Base-by-base conservation (phyloP, 352 stramenopile genomes). In the Globisporangium spiculum region DNA sequence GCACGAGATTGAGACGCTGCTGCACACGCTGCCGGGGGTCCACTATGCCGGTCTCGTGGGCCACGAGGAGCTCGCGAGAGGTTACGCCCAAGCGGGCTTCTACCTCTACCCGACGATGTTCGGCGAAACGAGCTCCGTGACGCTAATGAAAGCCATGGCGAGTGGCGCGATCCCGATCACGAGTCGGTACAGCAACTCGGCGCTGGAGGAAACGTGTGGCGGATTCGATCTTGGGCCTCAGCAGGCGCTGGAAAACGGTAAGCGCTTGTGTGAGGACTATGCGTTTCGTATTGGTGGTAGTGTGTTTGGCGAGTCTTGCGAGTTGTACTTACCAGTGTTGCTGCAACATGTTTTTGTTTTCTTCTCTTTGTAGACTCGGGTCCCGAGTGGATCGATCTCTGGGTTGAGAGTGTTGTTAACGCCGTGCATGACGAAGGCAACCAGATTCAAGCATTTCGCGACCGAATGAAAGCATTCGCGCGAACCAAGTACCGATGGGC, bases 71-170 rank as follows among this genome's bases (percentile, higher is more conserved):
- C 78, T 97, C 5, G 84, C 87, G 0, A 44, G 60, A 3, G 90
- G 78, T 24, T 96, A 93, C 63, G 83, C 87, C 0, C 60, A 72
- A 8, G 88, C 86, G 2, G 91, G 92, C 0, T 98, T 98, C 61
- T 92, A 94, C 52, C 71, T 98, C 46, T 98, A 97, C 66, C 94
- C 93, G 41, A 98, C 92, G 2, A 81, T 78, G 14, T 98, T 88
- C 65, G 78, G 79, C 16, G 93, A 98, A 71, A 98, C 93, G 36
- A 97, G 93, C 41, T 98, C 92, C 59, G 89, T 98, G 24, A 93
- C 94, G 5, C 74, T 97, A 48, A 98, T 98, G 84, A 98, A 97
- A 68, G 91, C 90, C 4, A 97, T 97, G 89, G 81, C 81, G 3
- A 86, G 88, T 54, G 94, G 93, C 18, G 88, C 89, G 2, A 89